Conservation (phyloP, 2,329 filamentous ascomycete species). For the Pestalotiopsis sp. region DNA sequence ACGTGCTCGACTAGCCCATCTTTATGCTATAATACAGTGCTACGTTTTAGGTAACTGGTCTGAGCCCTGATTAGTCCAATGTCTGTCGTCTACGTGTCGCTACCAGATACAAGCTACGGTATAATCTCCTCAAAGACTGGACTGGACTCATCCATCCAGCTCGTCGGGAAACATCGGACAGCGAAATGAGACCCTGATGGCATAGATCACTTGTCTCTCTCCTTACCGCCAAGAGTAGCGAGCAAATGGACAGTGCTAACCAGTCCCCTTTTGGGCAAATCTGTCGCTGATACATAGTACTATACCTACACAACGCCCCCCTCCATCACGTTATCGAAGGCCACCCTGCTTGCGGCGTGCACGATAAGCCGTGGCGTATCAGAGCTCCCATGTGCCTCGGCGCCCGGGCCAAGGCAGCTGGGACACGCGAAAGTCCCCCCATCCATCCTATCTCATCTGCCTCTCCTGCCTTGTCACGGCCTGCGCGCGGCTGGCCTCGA, state of each 20-base stretch:
- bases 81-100: neutral
- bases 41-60: neutral
- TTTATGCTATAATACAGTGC: neutral
- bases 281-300: neutral
- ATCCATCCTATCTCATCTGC: neutral
- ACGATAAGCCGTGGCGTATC: conserved; percentile 11
- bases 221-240: neutral
- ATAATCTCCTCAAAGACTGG: neutral
- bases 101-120: neutral
- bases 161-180: conserved; percentile 6
- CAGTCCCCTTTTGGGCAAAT: neutral
- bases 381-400: conserved; percentile 2
- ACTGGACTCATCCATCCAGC: neutral
- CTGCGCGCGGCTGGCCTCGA: neutral
- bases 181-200: neutral
- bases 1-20: neutral
- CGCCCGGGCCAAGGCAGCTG: neutral
- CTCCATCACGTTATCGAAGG: conserved; percentile 10
- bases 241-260: neutral
- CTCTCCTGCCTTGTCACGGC: neutral
- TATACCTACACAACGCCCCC: neutral
- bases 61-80: neutral
- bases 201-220: neutral
- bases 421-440: neutral
- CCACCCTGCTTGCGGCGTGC: neutral